These are phyloP conservation scores for Fusarium neocosmosporiellum DNA, from an alignment of 2,329 filamentous ascomycete species.

Conservation along the genomic window DNA sequence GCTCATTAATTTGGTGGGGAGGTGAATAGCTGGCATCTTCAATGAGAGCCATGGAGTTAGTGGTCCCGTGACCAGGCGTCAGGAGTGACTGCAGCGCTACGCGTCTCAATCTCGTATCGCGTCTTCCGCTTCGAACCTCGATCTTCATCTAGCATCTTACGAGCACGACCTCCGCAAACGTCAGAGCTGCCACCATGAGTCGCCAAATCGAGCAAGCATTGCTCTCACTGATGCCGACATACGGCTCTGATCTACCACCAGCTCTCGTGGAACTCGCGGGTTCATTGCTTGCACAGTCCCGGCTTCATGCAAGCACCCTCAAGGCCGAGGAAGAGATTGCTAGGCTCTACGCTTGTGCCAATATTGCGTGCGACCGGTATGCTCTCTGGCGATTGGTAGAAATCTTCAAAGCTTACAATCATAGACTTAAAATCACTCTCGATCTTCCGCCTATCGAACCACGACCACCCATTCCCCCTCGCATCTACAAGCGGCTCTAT, in stretches of 20 bases:
- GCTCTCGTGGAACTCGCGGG: conserved; percentile 77
- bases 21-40: conserved; percentile 7
- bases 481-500: conserved; percentile 87
- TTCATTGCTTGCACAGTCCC: conserved; percentile 83
- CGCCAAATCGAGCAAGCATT: conserved; percentile 79
- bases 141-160: not conserved
- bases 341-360: conserved; percentile 84
- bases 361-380: conserved; percentile 89
- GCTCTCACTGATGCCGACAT: conserved; percentile 78
- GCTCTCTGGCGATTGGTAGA: not conserved
- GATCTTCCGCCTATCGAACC: conserved; percentile 82
- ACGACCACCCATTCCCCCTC: conserved; percentile 80
- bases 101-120: conserved; percentile 20
- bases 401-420: not conserved
- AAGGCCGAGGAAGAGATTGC: conserved; percentile 90
- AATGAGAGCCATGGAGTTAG: not conserved
- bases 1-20: conserved; percentile 13
- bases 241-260: conserved; percentile 73
- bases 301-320: conserved; percentile 78
- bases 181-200: conserved; percentile 67
- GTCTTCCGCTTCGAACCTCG: conserved; percentile 16
- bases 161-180: not conserved
- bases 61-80: conserved; percentile 35
- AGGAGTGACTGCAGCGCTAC: conserved; percentile 4
- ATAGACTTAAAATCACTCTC: conserved; percentile 78